Conservation (phyloP, 2,329 filamentous ascomycete species). For the Eutypa lata region DNA sequence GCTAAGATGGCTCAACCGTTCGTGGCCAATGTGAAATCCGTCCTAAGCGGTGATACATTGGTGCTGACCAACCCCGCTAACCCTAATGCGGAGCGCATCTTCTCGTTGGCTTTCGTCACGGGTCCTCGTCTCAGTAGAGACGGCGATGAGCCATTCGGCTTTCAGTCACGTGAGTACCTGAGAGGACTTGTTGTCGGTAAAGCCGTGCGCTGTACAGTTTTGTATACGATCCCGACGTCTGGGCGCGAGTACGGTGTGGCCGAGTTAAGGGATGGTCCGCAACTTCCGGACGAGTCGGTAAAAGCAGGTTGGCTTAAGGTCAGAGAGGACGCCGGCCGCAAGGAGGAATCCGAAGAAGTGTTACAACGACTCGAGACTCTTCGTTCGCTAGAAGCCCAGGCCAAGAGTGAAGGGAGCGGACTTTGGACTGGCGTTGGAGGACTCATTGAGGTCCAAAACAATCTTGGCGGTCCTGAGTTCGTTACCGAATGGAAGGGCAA, state of each 20-base stretch:
- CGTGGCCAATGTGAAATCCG: slow-evolving; percentile 82
- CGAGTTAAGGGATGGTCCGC: slow-evolving; percentile 70
- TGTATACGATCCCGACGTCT: slow-evolving; percentile 83
- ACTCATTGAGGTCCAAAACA: slow-evolving; percentile 75
- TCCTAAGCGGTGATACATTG: slow-evolving; percentile 90
- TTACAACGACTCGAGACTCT: slow-evolving; percentile 72
- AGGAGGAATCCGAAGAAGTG: slow-evolving; percentile 80
- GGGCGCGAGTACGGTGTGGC: slow-evolving; percentile 86
- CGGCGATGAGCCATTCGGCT: slow-evolving; percentile 88
- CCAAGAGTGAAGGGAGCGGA: slow-evolving; percentile 75
- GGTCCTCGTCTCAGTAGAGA: slow-evolving; percentile 85
- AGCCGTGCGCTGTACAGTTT: slow-evolving; percentile 75
- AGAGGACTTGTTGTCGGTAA: slow-evolving; percentile 83
- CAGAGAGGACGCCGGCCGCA: slow-evolving; percentile 87
- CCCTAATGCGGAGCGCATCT: slow-evolving; percentile 74
- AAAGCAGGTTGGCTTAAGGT: slow-evolving; percentile 91
- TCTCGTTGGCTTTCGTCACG: slow-evolving; percentile 89
- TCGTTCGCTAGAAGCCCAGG: slow-evolving; percentile 71
- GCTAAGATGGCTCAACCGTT: slow-evolving; percentile 43
- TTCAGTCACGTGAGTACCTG: slow-evolving; percentile 91
- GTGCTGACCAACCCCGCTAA: slow-evolving; percentile 80
- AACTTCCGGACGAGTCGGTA: slow-evolving; percentile 78
- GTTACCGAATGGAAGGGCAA: slow-evolving; percentile 82
- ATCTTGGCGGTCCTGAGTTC: slow-evolving; percentile 76
- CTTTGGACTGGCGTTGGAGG: slow-evolving; percentile 69